These are phyloP conservation scores for Farysia itapuensis DNA, from an alignment of 1,284 basidiomycete genomes.

Conservation along the genomic window DNA sequence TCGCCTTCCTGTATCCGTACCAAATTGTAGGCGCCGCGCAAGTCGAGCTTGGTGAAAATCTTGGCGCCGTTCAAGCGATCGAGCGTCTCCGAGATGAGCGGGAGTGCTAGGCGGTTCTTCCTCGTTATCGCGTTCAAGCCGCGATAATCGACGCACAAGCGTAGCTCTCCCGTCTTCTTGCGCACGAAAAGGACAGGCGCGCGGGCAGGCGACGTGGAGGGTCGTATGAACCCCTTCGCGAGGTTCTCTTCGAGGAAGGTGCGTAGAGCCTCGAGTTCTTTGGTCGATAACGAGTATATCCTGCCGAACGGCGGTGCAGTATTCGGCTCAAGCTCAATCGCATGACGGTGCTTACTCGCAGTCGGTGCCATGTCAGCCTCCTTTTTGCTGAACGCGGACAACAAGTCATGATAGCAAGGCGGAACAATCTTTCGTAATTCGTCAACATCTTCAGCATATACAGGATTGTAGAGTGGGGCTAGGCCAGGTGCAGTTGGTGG, in stretches of 20 bases:
- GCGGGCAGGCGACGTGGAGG: not conserved
- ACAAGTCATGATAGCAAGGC: too few relatives aligned
- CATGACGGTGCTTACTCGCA: too few relatives aligned
- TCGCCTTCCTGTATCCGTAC: conserved; percentile 1
- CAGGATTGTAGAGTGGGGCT: too few relatives aligned
- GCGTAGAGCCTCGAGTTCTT: too few relatives aligned
- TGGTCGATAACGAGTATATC: too few relatives aligned
- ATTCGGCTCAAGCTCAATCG: too few relatives aligned
- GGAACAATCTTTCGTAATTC: too few relatives aligned
- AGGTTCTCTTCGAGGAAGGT: not conserved
- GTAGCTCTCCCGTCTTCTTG: not conserved
- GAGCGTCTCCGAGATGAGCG: not conserved
- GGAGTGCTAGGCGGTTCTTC: not conserved
- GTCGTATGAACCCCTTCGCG: not conserved
- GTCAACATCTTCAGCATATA: too few relatives aligned
- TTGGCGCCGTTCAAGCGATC: not conserved
- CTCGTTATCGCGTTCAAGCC: not conserved
- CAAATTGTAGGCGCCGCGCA: not conserved
- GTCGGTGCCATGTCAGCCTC: too few relatives aligned
- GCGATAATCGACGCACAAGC: not conserved
- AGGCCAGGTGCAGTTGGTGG: too few relatives aligned
- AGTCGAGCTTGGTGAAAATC: not conserved
- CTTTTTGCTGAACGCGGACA: too few relatives aligned
- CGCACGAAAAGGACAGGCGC: not conserved
- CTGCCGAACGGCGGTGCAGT: too few relatives aligned